These are phyloP conservation scores for Massariosphaeria phaeospora DNA, from an alignment of 495 filamentous ascomycete genomes.

Conservation along the genomic window DNA sequence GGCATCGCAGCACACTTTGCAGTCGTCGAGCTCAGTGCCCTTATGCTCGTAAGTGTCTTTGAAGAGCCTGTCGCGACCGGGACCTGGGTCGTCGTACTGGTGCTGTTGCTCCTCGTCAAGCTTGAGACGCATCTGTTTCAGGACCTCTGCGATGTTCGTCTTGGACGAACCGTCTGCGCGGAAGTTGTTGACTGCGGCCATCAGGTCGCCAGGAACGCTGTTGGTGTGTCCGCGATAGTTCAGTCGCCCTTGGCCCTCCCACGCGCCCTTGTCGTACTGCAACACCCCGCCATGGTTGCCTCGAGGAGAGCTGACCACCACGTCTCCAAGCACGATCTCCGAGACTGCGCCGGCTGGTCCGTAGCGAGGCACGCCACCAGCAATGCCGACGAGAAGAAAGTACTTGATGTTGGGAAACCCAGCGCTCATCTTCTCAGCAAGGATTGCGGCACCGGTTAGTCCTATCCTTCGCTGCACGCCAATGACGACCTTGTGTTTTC, in stretches of 20 bases:
- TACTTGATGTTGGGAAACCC: conserved; percentile 13
- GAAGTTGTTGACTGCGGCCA: conserved; percentile 14
- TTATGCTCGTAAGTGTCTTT: conserved; percentile 6
- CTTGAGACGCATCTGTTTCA: conserved; percentile 21
- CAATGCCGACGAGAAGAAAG: conserved; percentile 12
- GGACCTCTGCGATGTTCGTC: conserved; percentile 7
- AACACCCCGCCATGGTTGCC: conserved; percentile 13
- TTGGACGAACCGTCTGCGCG: conserved; percentile 6
- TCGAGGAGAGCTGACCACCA: conserved; percentile 11
- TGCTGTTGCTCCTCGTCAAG: conserved; percentile 5
- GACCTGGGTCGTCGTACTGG: conserved; percentile 15
- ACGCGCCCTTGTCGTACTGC: conserved; percentile 14
- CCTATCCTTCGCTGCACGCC: conserved; percentile 8
- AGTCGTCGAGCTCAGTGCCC: conserved; percentile 10
- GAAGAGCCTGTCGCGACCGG: conserved; percentile 20
- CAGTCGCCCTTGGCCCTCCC: conserved; percentile 6
- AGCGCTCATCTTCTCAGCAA: conserved; percentile 16
- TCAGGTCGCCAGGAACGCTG: background rate
- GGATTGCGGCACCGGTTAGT: conserved; percentile 2
- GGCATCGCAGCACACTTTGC: conserved; percentile 15
- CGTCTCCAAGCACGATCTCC: conserved; percentile 16
- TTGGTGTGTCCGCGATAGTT: background rate
- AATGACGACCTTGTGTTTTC: conserved; percentile 14
- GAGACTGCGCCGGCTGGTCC: conserved; percentile 7
- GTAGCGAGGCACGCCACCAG: conserved; percentile 10